phyloP scores from a whole-genome alignment of 1,284 basidiomycete species.

The Quambalaria eucalypti region DNA sequence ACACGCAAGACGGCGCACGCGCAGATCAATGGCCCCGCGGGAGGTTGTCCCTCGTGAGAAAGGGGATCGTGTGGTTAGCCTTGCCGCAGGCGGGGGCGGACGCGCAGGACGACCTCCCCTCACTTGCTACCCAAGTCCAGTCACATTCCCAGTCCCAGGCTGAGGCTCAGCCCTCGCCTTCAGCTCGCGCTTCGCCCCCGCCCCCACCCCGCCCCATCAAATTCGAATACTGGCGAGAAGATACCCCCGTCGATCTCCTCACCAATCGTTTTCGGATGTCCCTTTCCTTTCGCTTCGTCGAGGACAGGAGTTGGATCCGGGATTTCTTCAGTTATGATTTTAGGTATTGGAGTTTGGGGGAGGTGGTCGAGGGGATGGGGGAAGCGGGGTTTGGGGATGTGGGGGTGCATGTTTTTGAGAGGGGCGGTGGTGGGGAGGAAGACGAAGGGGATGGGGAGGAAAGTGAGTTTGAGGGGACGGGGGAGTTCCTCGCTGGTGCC shows the following conservation, averaged over 20 bases:
- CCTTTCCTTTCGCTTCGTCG: conserved; percentile 28
- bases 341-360: conserved; percentile 26
- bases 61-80: conserved; percentile 8
- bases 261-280: conserved; percentile 38
- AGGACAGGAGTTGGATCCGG: conserved; percentile 22
- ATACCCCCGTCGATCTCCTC: conserved; percentile 28
- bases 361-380: conserved; percentile 31
- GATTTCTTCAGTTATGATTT: conserved; percentile 36
- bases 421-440: too few relatives aligned
- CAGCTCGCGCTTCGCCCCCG: neutral
- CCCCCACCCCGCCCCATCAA: conserved; percentile 10
- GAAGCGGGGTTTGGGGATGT: conserved; percentile 30
- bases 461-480: too few relatives aligned
- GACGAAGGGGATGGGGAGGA: too few relatives aligned
- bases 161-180: neutral
- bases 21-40: conserved; percentile 25
- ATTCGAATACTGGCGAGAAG: conserved; percentile 41
- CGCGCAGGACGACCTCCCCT: too few relatives aligned
- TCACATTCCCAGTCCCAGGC: too few relatives aligned
- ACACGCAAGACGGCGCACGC: conserved; percentile 1
- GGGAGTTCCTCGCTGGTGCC: too few relatives aligned
- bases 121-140: too few relatives aligned
- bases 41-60: conserved; percentile 26
- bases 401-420: too few relatives aligned
- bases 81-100: too few relatives aligned